Evolutionary conservation across 768 basidiomycete species (phyloP), one percentile per base, ranked within the genome.

Genomic region (Psilocybe cubensis): DNA sequence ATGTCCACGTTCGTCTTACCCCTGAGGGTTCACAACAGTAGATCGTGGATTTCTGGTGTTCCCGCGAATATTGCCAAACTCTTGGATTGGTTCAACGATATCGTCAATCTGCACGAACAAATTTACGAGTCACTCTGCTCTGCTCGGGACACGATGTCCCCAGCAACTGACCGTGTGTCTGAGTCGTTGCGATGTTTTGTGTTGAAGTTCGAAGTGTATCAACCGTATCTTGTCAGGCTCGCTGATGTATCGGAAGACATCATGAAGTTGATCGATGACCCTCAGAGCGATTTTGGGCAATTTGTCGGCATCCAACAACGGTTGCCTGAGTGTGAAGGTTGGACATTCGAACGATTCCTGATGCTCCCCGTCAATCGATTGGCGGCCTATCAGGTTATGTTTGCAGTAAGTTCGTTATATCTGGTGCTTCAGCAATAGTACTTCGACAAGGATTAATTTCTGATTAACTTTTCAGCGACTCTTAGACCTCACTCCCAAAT

Each of bases 11-110:
- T 94, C 68, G 82, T 94, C 25, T 75, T 84, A 4, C 95, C 94
- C 0, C 80, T 97, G 8, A 87, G 92, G 7, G 78, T 84, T 2
- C 84, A 87, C 58, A 81, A 88, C 62, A 86, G 81, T 46, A 84
- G 84, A 50, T 68, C 76, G 1, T 97, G 94, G 92, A 88, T 96
- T 33, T 74, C 84, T 1, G 94, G 94, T 17, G 82, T 98, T 17
- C 93, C 94, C 0, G 59, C 75, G 2, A 81, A 86, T 31, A 78
- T 94, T 11, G 80, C 86, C 0, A 83, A 85, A 10, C 77, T 94
- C 20, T 86, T 98, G 58, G 93, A 95, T 70, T 93, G 91, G 88
- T 74, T 96, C 48, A 93, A 96, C 62, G 92, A 93, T 63, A 91
- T 98, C 58, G 77, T 89, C 9, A 86, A 87, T 52, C 75, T 95